Percentiles rank a stretch among this genome's conserved stretches.
Evolutionary conservation across 495 filamentous ascomycete species (phyloP).

Genomic region (Astrocystis sublimbata): DNA sequence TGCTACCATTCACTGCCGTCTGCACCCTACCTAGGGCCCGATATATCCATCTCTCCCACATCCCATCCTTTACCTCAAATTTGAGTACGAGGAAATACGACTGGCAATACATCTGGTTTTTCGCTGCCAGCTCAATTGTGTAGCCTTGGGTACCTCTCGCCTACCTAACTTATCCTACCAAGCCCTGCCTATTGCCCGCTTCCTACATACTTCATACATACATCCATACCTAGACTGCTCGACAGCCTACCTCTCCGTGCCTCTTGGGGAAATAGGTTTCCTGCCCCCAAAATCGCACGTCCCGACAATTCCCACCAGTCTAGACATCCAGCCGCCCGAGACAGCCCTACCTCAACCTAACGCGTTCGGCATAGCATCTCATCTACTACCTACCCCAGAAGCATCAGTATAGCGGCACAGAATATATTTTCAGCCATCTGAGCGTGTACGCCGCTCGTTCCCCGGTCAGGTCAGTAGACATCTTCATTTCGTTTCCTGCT

Average conservation of each 20-base stretch:
- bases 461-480: slow-evolving; percentile 13
- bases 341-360: too few species aligned
- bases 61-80: not conserved
- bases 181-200: not conserved
- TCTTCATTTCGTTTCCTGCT: not conserved
- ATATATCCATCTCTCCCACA: slow-evolving; percentile 16
- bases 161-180: not conserved
- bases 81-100: not conserved
- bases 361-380: too few species aligned
- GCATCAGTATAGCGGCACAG: too few species aligned
- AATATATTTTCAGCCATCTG: not conserved
- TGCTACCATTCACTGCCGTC: not conserved
- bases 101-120: not conserved
- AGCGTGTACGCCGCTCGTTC: not conserved
- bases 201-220: not conserved
- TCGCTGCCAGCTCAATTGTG: not conserved
- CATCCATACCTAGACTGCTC: not conserved
- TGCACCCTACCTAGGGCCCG: slow-evolving; percentile 15
- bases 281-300: slow-evolving; percentile 2
- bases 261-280: slow-evolving; percentile 9
- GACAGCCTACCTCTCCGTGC: not conserved
- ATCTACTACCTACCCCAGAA: too few species aligned
- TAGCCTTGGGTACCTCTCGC: not conserved
- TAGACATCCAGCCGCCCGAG: not conserved
- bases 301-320: slow-evolving; percentile 8